Evolutionary conservation across 83 land plant species (phyloP).

Genomic region (Larix sibirica): DNA sequence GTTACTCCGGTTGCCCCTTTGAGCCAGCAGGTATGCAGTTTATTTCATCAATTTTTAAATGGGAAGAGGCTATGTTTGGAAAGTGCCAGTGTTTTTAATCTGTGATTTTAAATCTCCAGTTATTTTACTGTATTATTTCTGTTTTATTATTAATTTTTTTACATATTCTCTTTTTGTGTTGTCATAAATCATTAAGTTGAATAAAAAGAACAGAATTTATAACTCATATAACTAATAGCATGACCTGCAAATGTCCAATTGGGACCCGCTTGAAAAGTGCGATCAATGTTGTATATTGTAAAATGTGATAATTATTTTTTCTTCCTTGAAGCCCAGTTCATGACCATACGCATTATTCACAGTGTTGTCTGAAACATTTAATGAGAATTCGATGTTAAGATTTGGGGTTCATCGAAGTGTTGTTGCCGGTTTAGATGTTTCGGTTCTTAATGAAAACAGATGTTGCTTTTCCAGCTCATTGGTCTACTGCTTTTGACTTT

Average conservation of each 20-base stretch:
- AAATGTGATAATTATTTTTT: background rate
- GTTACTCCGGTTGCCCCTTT: constrained; percentile 78
- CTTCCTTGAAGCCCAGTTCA: background rate
- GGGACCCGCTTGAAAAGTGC: background rate
- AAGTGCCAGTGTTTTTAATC: background rate
- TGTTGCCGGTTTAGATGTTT: background rate
- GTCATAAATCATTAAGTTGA: background rate
- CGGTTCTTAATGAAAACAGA: background rate
- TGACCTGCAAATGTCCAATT: no score
- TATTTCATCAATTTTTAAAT: background rate
- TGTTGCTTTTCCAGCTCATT: background rate
- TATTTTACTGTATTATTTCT: background rate
- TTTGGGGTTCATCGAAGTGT: background rate
- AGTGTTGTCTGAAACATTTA: background rate
- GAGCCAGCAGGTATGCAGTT: constrained; percentile 65
- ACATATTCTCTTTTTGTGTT: background rate
- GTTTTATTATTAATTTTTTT: background rate
- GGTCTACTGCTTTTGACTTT: background rate
- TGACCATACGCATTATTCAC: background rate
- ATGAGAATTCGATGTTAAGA: background rate
- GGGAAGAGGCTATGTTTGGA: background rate
- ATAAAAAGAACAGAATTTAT: no score
- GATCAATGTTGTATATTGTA: background rate
- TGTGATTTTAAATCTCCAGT: background rate
- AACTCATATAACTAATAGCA: no score